Conservation (phyloP, 2,329 filamentous ascomycete species). For the Didymella lethalis region DNA sequence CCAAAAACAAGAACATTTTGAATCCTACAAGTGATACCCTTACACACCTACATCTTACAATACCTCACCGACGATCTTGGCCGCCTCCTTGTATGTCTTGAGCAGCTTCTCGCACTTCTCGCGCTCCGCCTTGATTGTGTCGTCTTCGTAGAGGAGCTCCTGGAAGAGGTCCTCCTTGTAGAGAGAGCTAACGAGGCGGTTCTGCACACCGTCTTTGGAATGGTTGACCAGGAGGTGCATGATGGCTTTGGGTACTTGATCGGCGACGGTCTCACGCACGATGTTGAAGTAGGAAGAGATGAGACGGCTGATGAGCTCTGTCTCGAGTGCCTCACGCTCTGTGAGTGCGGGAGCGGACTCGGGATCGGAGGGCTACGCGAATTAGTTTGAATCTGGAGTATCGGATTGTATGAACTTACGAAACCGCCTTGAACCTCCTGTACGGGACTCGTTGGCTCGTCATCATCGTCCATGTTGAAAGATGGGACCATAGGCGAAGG, state of each 20-base stretch:
- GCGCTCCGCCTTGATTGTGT: constrained; percentile 94
- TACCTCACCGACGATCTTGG: constrained; percentile 97
- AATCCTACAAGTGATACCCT: constrained; percentile 37
- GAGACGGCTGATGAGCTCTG: constrained; percentile 92
- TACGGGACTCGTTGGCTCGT: constrained; percentile 49
- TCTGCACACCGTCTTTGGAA: constrained; percentile 97
- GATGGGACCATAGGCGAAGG: constrained; percentile 45
- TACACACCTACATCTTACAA: constrained; percentile 38
- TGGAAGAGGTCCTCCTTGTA: constrained; percentile 93
- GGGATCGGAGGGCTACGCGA: constrained; percentile 47
- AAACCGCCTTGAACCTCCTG: constrained; percentile 61
- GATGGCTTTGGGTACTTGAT: constrained; percentile 97
- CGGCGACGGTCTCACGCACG: constrained; percentile 96
- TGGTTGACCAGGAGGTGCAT: constrained; percentile 99
- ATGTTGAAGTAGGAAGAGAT: constrained; percentile 99
- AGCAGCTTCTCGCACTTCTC: constrained; percentile 98
- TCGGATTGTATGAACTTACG: constrained; percentile 58
- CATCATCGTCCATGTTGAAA: constrained; percentile 44
- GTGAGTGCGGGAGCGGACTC: constrained; percentile 84
- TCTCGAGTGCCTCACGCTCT: constrained; percentile 95
- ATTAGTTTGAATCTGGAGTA: constrained; percentile 27
- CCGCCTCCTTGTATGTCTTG: constrained; percentile 94
- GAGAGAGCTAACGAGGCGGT: constrained; percentile 91
- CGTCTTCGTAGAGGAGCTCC: constrained; percentile 95
- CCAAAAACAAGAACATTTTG: constrained; percentile 21